Conservation (phyloP, 371 early-diverging fungal species). For the Conidiobolus incongruus region DNA sequence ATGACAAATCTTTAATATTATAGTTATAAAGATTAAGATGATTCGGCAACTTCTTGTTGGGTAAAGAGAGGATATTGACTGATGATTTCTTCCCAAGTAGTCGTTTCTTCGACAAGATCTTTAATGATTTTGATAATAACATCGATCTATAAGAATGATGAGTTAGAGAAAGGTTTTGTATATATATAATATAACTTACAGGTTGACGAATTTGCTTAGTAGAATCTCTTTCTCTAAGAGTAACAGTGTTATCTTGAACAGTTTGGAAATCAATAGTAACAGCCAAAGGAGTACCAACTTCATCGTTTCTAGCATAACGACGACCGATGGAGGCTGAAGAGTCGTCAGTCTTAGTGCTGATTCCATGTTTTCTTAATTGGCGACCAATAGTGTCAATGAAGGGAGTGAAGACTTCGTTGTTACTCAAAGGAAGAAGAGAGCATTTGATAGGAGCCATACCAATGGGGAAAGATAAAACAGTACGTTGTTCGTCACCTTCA, state of each 20-base stretch:
- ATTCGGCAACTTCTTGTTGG: conserved; percentile 7
- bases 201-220: conserved; percentile 79
- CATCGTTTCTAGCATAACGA: conserved; percentile 96
- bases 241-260: conserved; percentile 76
- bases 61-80: conserved; percentile 30
- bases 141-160: conserved; percentile 15
- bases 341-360: conserved; percentile 72
- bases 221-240: conserved; percentile 95
- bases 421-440: conserved; percentile 73
- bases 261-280: conserved; percentile 98
- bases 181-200: too few relatives aligned
- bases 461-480: conserved; percentile 77
- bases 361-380: conserved; percentile 28
- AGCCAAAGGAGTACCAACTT: conserved; percentile 97
- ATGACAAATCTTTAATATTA: too few relatives aligned
- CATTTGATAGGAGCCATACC: conserved; percentile 89
- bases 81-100: conserved; percentile 42
- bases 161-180: too few relatives aligned
- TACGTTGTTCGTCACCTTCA: conserved; percentile 74
- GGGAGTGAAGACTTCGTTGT: conserved; percentile 49
- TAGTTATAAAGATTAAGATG: neutral
- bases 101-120: conserved; percentile 33
- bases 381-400: conserved; percentile 31
- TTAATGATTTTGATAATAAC: conserved; percentile 45
- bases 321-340: conserved; percentile 87